Evolutionary conservation across 2,329 filamentous ascomycete species (phyloP).

Genomic region (Aspergillus fischeri): DNA sequence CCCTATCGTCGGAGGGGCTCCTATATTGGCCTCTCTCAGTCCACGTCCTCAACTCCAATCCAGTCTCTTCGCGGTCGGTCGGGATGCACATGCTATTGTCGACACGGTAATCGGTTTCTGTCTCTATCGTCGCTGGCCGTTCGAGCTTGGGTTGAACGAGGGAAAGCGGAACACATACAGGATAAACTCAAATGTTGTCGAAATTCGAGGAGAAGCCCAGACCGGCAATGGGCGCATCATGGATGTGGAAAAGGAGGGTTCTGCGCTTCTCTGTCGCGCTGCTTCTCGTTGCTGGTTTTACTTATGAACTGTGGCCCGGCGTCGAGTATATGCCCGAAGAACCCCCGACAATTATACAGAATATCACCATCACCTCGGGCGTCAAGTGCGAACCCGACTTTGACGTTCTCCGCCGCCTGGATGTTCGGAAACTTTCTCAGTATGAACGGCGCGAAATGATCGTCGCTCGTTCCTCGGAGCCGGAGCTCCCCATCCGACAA

Average conservation of each 20-base stretch:
- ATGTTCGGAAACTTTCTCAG: conserved; percentile 23
- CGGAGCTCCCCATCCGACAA: conserved; percentile 24
- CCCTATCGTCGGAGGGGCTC: background rate
- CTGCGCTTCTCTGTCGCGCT: conserved; percentile 25
- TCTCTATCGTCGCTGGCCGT: conserved; percentile 3
- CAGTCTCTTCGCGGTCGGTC: conserved; percentile 4
- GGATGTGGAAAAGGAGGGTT: conserved; percentile 31
- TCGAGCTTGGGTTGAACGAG: background rate
- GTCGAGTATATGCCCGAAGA: conserved; percentile 10
- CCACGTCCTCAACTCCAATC: background rate
- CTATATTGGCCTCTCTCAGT: background rate
- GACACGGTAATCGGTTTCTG: conserved; percentile 7
- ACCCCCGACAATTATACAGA: conserved; percentile 14
- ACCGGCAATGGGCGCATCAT: conserved; percentile 22
- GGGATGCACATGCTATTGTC: conserved; percentile 17
- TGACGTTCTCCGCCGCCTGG: conserved; percentile 20
- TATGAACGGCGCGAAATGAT: conserved; percentile 31
- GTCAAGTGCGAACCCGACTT: conserved; percentile 27
- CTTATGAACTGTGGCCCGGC: conserved; percentile 24
- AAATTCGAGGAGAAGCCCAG: conserved; percentile 21
- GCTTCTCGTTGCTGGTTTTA: conserved; percentile 22
- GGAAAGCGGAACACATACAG: background rate
- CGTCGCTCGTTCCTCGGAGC: conserved; percentile 18
- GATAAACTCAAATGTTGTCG: conserved; percentile 18
- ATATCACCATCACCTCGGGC: conserved; percentile 27